Conservation (phyloP, 2,329 filamentous ascomycete species). For the Paecilomyces fulvus region DNA sequence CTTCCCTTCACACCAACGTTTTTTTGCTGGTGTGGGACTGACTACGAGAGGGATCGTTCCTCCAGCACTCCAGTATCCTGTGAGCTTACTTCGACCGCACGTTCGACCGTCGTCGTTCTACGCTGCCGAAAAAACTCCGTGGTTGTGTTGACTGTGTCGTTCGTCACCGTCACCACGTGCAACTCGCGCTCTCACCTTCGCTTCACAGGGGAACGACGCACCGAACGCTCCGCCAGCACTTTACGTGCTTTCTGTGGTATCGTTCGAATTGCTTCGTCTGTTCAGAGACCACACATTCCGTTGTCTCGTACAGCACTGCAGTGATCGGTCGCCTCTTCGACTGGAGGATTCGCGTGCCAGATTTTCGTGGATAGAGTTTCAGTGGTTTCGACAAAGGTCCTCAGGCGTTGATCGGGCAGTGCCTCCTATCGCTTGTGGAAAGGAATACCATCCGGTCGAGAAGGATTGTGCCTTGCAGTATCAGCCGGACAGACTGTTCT, state of each 20-base stretch:
- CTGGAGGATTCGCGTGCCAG: neutral
- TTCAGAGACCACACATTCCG: neutral
- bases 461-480: neutral
- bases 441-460: constrained; percentile 3
- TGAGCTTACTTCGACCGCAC: neutral
- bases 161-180: constrained; percentile 14
- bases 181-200: constrained; percentile 16
- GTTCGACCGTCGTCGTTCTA: constrained; percentile 10
- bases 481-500: neutral
- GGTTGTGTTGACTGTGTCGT: neutral
- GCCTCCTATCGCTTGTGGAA: constrained; percentile 9
- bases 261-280: neutral
- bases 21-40: neutral
- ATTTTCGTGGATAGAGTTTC: neutral
- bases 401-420: constrained; percentile 10
- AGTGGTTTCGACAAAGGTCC: neutral
- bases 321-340: neutral
- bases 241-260: neutral
- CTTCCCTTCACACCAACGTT: neutral
- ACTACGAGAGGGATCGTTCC: neutral
- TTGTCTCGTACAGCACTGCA: neutral
- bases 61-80: neutral
- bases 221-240: constrained; percentile 2
- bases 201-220: constrained; percentile 14
- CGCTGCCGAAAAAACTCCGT: constrained; percentile 6